Base-by-base conservation (phyloP, 169 alveolate genomes). In the Amoebophrya sp. region DNA sequence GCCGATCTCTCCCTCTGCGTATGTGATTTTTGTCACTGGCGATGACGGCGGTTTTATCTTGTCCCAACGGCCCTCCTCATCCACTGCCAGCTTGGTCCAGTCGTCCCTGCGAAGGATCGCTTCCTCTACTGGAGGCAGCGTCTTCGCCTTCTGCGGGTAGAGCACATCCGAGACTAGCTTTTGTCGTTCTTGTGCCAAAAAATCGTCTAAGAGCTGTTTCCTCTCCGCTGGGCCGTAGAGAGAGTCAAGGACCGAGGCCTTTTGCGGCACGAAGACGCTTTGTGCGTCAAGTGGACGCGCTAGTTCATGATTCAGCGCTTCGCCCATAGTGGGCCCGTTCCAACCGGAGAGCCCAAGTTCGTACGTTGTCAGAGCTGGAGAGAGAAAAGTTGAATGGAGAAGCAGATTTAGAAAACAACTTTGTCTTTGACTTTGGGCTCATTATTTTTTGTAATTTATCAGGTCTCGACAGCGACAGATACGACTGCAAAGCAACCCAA, bases 321-420 rank as follows among this genome's bases (percentile, higher is more conserved):
- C 83, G 83, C 83, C 83, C 83, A 65, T 65, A 1, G 83, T 65
- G 83, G 83, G 83, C 33, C 83, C 83, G 83, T 65, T 65, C 83
- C 83, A 65, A 6, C 83, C 83, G 33, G 83, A 65, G n/a, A 65
- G 83, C 33, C 83, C 83, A 6, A 65, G 26, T 36, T 65, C 83
- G 33, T 65, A 65, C 39, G 36, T 65, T 29, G 83, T 65, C 83
- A 65, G 83, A 36, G 83, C 83, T 65, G n/a, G n/a, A n/a, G n/a
- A n/a, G n/a, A n/a, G n/a, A n/a, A n/a, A n/a, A n/a, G n/a, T n/a
- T n/a, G n/a, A n/a, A n/a, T n/a, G n/a, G n/a, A n/a, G n/a, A n/a
- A n/a, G n/a, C n/a, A n/a, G n/a, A n/a, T n/a, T n/a, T n/a, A n/a
- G n/a, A n/a, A n/a, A n/a, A n/a, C n/a, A n/a, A n/a, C n/a, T n/a